Conservation (phyloP, 192 early-diverging fungal genomes). For the Thamnidium elegans region DNA sequence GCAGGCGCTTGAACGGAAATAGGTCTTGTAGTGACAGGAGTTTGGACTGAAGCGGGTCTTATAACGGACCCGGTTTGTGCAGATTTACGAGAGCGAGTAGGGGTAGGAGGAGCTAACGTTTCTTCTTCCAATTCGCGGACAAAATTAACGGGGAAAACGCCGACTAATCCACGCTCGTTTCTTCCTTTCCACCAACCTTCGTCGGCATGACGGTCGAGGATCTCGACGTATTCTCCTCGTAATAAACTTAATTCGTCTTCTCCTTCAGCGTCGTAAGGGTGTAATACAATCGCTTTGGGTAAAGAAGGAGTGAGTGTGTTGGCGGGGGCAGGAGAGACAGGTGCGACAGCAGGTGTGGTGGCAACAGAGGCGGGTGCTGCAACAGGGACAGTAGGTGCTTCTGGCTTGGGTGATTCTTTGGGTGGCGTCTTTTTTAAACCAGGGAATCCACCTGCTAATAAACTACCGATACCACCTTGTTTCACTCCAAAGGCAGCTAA, state of each 20-base stretch:
- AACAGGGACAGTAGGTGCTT: neutral
- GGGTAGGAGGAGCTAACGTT: constrained; percentile 6
- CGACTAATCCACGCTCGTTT: constrained; percentile 44
- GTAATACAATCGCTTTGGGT: constrained; percentile 41
- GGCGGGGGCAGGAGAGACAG: neutral
- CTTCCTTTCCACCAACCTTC: constrained; percentile 56
- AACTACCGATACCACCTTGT: constrained; percentile 72
- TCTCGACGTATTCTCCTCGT: constrained; percentile 41
- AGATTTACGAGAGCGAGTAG: constrained; percentile 19
- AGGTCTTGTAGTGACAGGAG: neutral
- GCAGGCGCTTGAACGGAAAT: neutral
- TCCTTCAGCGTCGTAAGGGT: constrained; percentile 46
- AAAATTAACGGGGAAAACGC: constrained; percentile 52
- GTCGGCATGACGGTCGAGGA: constrained; percentile 47
- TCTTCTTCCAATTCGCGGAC: constrained; percentile 45
- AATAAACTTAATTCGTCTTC: constrained; percentile 49
- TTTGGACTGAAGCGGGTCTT: neutral
- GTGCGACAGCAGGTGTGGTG: neutral
- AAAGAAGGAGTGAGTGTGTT: neutral
- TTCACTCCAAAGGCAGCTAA: constrained; percentile 77
- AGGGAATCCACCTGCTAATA: constrained; percentile 72
- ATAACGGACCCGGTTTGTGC: neutral
- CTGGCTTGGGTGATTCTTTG: too few species aligned
- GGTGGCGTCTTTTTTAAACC: constrained; percentile 56
- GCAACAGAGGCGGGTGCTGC: neutral